Percentiles rank a stretch among this genome's conserved stretches.
Conservation (phyloP, 257 asterid genomes). For the Striga asiatica region DNA sequence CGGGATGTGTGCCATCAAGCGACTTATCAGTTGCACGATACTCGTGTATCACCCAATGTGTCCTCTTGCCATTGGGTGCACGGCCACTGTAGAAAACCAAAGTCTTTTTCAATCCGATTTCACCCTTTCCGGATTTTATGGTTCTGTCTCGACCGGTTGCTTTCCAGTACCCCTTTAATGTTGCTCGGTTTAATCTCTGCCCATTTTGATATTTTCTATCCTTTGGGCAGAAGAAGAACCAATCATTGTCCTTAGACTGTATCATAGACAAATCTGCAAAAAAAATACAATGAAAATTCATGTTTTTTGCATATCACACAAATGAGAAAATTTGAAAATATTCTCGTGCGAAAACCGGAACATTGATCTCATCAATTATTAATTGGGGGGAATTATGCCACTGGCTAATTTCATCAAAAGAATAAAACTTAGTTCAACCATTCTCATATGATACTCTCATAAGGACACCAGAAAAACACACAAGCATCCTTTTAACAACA, state of each 20-base stretch:
- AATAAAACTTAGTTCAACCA: not conserved
- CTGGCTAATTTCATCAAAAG: not conserved
- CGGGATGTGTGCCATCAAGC: constrained; percentile 87
- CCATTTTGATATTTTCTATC: constrained; percentile 96
- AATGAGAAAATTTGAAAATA: too few relatives aligned
- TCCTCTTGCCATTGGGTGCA: constrained; percentile 93
- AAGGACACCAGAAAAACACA: too few relatives aligned
- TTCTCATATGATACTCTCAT: too few relatives aligned
- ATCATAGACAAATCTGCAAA: constrained; percentile 75
- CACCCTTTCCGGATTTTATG: constrained; percentile 57
- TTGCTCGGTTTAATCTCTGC: constrained; percentile 82
- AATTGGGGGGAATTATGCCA: not conserved
- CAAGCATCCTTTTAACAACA: not conserved
- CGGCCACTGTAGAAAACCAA: constrained; percentile 85
- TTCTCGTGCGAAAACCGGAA: too few relatives aligned
- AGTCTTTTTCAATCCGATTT: constrained; percentile 92
- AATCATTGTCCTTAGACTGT: constrained; percentile 71
- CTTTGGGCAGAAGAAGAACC: constrained; percentile 99
- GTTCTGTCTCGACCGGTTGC: constrained; percentile 96
- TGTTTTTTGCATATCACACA: too few relatives aligned
- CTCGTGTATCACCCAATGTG: constrained; percentile 94
- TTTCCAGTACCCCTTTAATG: constrained; percentile 87
- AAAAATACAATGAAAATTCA: not conserved
- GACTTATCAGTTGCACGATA: constrained; percentile 82
- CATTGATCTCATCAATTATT: too few relatives aligned